Evolutionary conservation across 148 eudicot genomes (phyloP).

Genomic region (Persicaria maculosa): DNA sequence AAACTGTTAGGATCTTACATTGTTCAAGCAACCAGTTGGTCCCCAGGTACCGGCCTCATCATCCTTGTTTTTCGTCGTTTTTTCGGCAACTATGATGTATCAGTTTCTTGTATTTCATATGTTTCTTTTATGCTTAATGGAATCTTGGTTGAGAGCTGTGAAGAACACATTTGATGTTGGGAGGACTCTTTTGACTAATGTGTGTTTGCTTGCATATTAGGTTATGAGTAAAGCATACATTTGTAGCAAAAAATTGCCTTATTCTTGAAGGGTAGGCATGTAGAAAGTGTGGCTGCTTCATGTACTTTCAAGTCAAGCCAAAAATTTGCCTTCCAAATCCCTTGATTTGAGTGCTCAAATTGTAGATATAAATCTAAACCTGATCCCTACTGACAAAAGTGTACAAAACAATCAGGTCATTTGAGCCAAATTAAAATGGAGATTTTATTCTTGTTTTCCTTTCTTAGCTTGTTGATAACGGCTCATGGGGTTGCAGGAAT

Average conservation of each 20-base stretch:
- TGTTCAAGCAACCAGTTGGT: neutral
- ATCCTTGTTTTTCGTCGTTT: neutral
- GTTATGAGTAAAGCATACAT: slow-evolving; percentile 93
- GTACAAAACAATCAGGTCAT: slow-evolving; percentile 31
- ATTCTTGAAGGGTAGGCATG: slow-evolving; percentile 84
- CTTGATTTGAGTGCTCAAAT: slow-evolving; percentile 40
- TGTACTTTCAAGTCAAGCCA: slow-evolving; percentile 92
- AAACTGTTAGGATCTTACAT: neutral
- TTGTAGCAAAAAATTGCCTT: slow-evolving; percentile 44
- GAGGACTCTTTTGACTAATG: slow-evolving; percentile 3
- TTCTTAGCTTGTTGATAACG: slow-evolving; percentile 34
- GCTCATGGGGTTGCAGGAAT: slow-evolving; percentile 34
- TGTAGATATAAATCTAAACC: slow-evolving; percentile 54
- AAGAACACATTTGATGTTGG: neutral
- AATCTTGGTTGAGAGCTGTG: neutral
- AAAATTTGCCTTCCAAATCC: slow-evolving; percentile 30
- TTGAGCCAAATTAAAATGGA: slow-evolving; percentile 36
- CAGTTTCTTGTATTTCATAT: neutral
- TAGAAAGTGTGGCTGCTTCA: slow-evolving; percentile 44
- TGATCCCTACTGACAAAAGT: slow-evolving; percentile 26
- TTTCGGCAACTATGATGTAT: neutral
- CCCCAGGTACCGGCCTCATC: neutral
- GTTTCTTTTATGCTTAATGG: neutral
- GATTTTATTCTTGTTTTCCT: slow-evolving; percentile 27
- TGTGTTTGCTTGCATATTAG: slow-evolving; percentile 6